Evolutionary conservation across 352 stramenopile species (phyloP), one percentile per base, ranked within the genome.

Genomic region (Phytophthora capsici): DNA sequence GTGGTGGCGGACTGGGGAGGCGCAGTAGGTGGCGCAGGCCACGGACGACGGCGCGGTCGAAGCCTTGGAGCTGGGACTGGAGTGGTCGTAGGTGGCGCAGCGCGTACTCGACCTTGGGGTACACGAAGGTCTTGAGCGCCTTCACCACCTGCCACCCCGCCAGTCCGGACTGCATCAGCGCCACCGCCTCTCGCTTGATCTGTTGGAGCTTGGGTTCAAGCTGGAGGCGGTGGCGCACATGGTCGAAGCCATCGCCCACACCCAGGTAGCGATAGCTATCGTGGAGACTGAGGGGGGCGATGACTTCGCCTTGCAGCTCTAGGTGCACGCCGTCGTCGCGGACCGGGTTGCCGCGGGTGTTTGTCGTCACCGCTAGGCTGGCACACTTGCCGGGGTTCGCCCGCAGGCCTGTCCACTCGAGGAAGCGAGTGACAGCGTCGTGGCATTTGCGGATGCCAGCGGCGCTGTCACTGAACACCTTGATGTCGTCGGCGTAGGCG

Each of bases 341-440:
- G 8, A 48, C 28, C 9, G 41, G 54, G 49, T 69, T 69, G 25
- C 58, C 48, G 23, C 23, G 45, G 2, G 43, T 32, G 23, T 57
- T 46, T 14, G 4, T 14, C 9, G 20, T 53, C 1, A 68, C 45
- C 1, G 60, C n/a, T 3, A 62, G 16, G 19, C 23, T 25, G 3
- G 60, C 60, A 51, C 51, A 68, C 60, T 68, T 68, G 20, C 44
- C 23, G 1, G 60, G 51, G 36, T 57, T 62, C 13, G 50, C 50
- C 0, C 45, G 44, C 5, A 62, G 7, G 14, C 51, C 32, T 8
- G 44, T 58, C 34, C 51, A 55, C 8, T 0, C 9, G 2, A 68
- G 45, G 45, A 68, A 68, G 34, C 3, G 26, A 17, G 62, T 43
- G 0, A 62, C 34, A 5, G 14, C 50, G 34, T 62, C 51, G 16